Base-by-base conservation (phyloP, 2,329 filamentous ascomycete genomes). In the Sporothrix euskadiensis region DNA sequence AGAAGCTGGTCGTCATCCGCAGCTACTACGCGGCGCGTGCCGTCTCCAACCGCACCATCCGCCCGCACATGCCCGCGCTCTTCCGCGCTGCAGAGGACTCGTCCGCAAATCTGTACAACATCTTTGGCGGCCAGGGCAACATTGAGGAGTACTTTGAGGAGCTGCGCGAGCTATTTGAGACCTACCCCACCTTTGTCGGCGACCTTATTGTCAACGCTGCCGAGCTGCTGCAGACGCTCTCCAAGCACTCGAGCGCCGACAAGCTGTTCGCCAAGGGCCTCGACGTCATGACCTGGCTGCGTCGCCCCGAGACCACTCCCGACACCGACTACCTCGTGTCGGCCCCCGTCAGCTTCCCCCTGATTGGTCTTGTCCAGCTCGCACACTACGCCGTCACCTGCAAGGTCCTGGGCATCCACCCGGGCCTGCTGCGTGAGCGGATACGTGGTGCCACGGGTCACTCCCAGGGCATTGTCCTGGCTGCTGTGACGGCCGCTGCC, bases 71-170 rank as follows among this genome's bases (percentile, higher is more conserved):
- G 81, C 98, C 97, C 56, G 97, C 96, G 49, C 88, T 99, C 65
- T 89, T 98, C 80, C 89, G 96, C 77, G 95, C 96, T 69, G 94
- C 94, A 10, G 90, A 92, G 65, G 94, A 98, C 76, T 91, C 89
- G 75, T 90, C 91, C 73, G 94, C 94, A 72, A 91, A 89, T 78
- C 89, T 99, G 74, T 99, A 97, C 85, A 94, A 91, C 77, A 94
- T 99, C 75, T 97, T 98, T 78, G 96, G 96, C 74, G 96, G 96
- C 7, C 96, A 99, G 82, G 96, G 96, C 78, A 99, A 99, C 83
- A 98, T 99, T 76, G 95, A 99, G 83, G 97, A 99, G 84, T 99
- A 99, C 84, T 99, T 99, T 79, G 95, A 99, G 78, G 96, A 99
- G 85, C 88, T 99, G 75, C 91, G 96, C 73, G 92, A 97, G 81